Evolutionary conservation across 805 yeast genomes (phyloP).

Genomic region (Starmerella apis): DNA sequence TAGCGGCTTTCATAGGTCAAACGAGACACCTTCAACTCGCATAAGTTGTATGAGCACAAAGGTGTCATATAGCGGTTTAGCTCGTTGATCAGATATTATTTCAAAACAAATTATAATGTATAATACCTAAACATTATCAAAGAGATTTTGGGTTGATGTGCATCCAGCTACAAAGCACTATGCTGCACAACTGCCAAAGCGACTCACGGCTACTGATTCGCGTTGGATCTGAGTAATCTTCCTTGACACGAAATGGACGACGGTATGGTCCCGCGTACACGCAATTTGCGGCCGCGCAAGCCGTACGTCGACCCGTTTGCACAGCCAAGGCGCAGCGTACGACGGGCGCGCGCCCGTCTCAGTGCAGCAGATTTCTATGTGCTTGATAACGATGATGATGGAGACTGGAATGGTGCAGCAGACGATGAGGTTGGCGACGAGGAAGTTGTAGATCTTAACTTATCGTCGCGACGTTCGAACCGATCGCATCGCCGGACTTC

Average conservation of each 20-base stretch:
- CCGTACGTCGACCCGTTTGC: constrained; percentile 8
- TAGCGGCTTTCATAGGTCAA: no score
- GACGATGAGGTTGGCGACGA: constrained; percentile 15
- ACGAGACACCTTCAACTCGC: no score
- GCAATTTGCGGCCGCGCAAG: constrained; percentile 21
- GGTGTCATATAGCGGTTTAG: no score
- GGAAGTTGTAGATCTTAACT: background rate
- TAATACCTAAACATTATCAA: no score
- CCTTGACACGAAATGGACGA: constrained; percentile 13
- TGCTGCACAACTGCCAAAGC: background rate
- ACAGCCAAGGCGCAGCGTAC: constrained; percentile 4
- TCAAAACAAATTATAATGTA: no score
- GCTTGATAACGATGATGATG: constrained; percentile 20
- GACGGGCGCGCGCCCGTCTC: constrained; percentile 15
- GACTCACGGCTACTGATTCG: background rate
- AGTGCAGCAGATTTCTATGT: constrained; percentile 13
- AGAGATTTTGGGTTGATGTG: no score
- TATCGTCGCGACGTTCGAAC: constrained; percentile 1
- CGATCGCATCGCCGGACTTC: background rate
- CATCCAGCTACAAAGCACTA: no score
- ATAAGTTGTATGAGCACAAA: no score
- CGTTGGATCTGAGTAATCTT: constrained; percentile 5
- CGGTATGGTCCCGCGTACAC: constrained; percentile 11
- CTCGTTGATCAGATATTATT: no score
- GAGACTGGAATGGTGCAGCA: constrained; percentile 13